These are phyloP conservation scores for Chrysoporthe deuterocubensis DNA, from an alignment of 2,329 filamentous ascomycete genomes.

Conservation along the genomic window DNA sequence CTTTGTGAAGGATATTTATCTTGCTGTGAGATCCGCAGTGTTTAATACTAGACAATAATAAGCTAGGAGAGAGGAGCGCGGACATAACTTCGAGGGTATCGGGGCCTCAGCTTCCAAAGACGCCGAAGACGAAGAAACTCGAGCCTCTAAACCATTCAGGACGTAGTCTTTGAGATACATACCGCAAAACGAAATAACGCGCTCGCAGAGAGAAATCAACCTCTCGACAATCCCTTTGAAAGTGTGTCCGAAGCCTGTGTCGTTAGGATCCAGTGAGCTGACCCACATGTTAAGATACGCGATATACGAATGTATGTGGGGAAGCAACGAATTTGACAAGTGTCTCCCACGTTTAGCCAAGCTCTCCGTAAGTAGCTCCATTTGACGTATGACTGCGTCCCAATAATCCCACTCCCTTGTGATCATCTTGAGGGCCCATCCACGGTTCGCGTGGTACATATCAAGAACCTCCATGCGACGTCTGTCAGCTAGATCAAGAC, in stretches of 20 bases:
- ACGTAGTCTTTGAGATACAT: neutral
- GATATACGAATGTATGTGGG: neutral
- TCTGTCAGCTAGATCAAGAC: conserved; percentile 9
- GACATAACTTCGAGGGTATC: neutral
- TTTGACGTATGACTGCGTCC: neutral
- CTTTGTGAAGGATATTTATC: neutral
- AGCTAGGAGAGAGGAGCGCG: neutral
- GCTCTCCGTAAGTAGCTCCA: neutral
- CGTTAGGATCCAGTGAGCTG: too few relatives aligned
- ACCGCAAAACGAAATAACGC: neutral
- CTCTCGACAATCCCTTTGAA: neutral
- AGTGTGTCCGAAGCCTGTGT: too few relatives aligned
- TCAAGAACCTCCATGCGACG: conserved; percentile 4
- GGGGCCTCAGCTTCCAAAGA: neutral
- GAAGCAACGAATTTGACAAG: neutral
- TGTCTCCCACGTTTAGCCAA: neutral
- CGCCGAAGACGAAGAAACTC: neutral
- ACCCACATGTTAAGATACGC: neutral
- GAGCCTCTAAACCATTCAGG: neutral
- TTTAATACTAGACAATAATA: neutral
- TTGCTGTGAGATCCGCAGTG: neutral
- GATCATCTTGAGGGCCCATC: neutral
- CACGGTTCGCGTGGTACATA: neutral
- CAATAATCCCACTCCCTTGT: neutral
- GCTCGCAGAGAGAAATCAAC: neutral